Conservation (phyloP, 192 early-diverging fungal genomes). For the Gryganskiella cystojenkinii region DNA sequence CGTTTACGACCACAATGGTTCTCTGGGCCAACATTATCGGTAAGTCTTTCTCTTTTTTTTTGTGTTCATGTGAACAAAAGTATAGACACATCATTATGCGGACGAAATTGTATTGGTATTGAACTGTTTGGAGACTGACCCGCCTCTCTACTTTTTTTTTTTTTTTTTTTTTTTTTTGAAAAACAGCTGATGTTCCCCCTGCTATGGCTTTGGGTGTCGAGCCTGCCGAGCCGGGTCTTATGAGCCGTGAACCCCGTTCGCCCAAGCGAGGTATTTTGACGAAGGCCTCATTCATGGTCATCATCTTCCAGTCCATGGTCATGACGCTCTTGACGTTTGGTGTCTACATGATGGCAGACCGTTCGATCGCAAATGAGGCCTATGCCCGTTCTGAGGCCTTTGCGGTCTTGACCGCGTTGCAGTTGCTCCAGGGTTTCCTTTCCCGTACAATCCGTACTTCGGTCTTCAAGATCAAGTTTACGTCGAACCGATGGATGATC, state of each 20-base stretch:
- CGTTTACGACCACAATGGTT: constrained; percentile 95
- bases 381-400: constrained; percentile 76
- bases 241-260: constrained; percentile 84
- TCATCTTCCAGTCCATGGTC: constrained; percentile 79
- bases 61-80: not conserved
- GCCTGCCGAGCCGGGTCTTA: constrained; percentile 85
- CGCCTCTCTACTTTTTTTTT: not conserved
- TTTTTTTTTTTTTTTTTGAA: not conserved
- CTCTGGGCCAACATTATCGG: constrained; percentile 97
- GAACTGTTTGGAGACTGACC: not conserved
- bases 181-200: constrained; percentile 91
- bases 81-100: not conserved
- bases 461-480: constrained; percentile 80
- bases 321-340: constrained; percentile 74
- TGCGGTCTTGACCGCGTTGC: constrained; percentile 83
- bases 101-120: not conserved
- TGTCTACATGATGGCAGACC: constrained; percentile 66
- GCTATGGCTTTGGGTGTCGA: constrained; percentile 95
- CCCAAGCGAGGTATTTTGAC: constrained; percentile 82
- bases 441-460: constrained; percentile 78
- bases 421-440: constrained; percentile 89
- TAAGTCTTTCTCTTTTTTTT: constrained; percentile 19
- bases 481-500: constrained; percentile 86
- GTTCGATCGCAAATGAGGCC: constrained; percentile 23
- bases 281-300: constrained; percentile 64